Base-by-base conservation (phyloP, 257 asterid genomes). In the Ligustrum vulgare region DNA sequence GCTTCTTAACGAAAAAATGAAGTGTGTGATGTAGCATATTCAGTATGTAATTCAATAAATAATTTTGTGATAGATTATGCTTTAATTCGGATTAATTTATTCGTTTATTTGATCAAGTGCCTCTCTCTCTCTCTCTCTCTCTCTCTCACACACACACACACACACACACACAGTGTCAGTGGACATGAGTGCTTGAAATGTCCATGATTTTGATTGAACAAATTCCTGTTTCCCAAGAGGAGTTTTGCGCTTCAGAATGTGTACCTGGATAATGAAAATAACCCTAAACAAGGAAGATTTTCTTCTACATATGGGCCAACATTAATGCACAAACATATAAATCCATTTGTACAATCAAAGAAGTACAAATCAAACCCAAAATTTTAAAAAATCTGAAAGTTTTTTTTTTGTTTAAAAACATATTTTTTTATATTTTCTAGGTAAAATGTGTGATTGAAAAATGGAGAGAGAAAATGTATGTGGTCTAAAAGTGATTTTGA, bases 91-190 rank as follows among this genome's bases (percentile, higher is more conserved):
- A 39, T 2, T 18, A 18, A 10, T 56, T 56, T 7, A 56, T n/a
- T 56, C 12, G 3, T 56, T 56, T 7, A n/a, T 13, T 45, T 45
- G 77, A 75, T 81, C 90, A 87, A 87, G 90, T 89, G 91, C 83
- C 63, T 71, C 32, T 45, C 77, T 28, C 31, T 28, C 31, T 28
- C 31, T 28, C 66, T 69, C 71, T 56, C 76, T 63, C 70, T 43
- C 45, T 23, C 41, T 1, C 28, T 58, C 75, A 70, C n/a, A n/a
- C n/a, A n/a, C n/a, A n/a, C n/a, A n/a, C n/a, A n/a, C n/a, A n/a
- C n/a, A n/a, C n/a, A n/a, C n/a, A n/a, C n/a, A n/a, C n/a, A n/a
- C 1, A 28, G 78, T 58, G 10, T 73, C 76, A 71, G 62, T 75
- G 75, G 76, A 78, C 88, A 77, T 62, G 67, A 36, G 69, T 80